Percentiles rank a stretch among this genome's conserved stretches.
These are phyloP conservation scores for Macadamia integrifolia DNA, from an alignment of 164 flowering plant species.

Conservation along the genomic window DNA sequence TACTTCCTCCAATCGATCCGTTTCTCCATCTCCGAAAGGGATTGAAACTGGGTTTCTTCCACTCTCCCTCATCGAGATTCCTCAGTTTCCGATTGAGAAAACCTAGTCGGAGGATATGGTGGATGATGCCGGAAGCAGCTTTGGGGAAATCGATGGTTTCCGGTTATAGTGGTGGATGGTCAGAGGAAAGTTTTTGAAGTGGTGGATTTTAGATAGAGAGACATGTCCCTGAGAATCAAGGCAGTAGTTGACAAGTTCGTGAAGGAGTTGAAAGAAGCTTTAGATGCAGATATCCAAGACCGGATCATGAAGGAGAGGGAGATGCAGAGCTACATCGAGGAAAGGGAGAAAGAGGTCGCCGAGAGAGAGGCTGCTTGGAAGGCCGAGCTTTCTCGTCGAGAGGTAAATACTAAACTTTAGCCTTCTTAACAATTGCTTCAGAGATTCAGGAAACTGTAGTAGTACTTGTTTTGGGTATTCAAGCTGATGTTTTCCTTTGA, in stretches of 20 bases:
- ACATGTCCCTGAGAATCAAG: conserved; percentile 58
- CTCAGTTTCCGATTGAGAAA: not conserved
- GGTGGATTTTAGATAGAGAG: too few species aligned
- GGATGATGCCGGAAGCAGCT: not conserved
- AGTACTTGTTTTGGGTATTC: too few species aligned
- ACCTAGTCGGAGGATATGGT: too few species aligned
- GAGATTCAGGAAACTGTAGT: too few species aligned
- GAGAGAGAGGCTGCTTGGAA: conserved; percentile 91
- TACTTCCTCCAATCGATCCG: too few species aligned
- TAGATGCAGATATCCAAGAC: conserved; percentile 78
- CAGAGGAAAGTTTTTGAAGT: too few species aligned
- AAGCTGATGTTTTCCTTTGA: too few species aligned
- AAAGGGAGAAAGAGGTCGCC: conserved; percentile 77
- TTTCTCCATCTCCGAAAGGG: too few species aligned
- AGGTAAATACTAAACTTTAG: conserved; percentile 27
- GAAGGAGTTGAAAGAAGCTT: conserved; percentile 72
- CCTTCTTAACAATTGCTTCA: too few species aligned
- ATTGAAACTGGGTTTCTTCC: not conserved
- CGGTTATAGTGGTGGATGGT: too few species aligned
- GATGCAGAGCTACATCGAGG: conserved; percentile 83
- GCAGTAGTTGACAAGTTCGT: conserved; percentile 77
- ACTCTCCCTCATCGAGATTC: too few species aligned
- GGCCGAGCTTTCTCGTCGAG: conserved; percentile 81
- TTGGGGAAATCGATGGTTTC: too few species aligned
- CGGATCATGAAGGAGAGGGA: conserved; percentile 82